Conservation (phyloP, 2,329 filamentous ascomycete genomes). For the Endocalyx cinctus region DNA sequence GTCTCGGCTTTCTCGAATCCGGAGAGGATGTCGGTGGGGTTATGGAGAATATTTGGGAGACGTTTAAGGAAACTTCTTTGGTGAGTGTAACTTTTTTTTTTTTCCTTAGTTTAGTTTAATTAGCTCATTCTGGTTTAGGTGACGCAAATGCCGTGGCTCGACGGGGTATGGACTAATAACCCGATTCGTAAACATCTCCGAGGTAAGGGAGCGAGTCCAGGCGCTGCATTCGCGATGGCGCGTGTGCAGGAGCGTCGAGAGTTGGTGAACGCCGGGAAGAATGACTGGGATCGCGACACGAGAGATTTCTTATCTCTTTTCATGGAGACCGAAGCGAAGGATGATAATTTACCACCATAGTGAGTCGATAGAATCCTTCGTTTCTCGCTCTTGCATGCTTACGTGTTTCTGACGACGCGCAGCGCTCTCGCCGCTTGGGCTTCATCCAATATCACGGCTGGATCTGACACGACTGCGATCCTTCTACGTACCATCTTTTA, state of each 20-base stretch:
- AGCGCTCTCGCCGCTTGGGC: neutral
- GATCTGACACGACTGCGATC: slow-evolving; percentile 2
- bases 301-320: neutral
- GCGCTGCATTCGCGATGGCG: neutral
- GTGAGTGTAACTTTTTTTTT: too few species aligned
- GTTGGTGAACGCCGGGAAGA: too few species aligned
- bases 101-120: slow-evolving; percentile 5
- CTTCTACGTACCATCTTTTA: slow-evolving; percentile 1
- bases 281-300: too few species aligned
- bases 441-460: slow-evolving; percentile 2
- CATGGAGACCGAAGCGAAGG: too few species aligned
- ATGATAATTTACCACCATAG: too few species aligned
- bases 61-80: too few species aligned
- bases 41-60: slow-evolving; percentile 16
- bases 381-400: too few species aligned
- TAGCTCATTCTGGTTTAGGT: slow-evolving; percentile 4
- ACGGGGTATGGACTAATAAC: slow-evolving; percentile 7
- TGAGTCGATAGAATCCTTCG: too few species aligned
- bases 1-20: slow-evolving; percentile 22
- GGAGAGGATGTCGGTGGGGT: slow-evolving; percentile 19
- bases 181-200: neutral
- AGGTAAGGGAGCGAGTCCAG: neutral
- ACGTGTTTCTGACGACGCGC: too few species aligned
- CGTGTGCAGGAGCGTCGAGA: neutral
- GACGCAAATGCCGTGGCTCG: slow-evolving; percentile 9